These are phyloP conservation scores for Zalerion maritima DNA, from an alignment of 495 filamentous ascomycete genomes.

Conservation along the genomic window DNA sequence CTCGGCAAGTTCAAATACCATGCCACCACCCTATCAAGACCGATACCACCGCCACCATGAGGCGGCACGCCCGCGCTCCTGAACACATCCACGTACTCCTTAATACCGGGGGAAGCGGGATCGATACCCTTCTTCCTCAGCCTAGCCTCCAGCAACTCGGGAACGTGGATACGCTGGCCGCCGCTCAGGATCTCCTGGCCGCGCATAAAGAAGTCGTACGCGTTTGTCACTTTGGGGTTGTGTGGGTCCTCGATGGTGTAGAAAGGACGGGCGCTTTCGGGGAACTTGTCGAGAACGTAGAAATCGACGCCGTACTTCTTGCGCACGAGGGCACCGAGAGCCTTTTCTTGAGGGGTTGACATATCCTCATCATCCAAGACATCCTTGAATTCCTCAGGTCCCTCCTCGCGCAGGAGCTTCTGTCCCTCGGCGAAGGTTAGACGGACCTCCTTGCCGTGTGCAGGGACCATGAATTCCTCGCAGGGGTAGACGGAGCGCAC, in stretches of 20 bases:
- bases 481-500: constrained; percentile 48
- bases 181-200: constrained; percentile 82
- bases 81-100: constrained; percentile 76
- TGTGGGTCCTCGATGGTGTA: constrained; percentile 70
- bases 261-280: constrained; percentile 70
- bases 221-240: constrained; percentile 57
- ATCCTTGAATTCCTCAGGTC: constrained; percentile 51
- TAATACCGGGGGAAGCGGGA: constrained; percentile 56
- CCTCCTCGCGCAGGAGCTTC: constrained; percentile 63
- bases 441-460: constrained; percentile 61
- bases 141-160: constrained; percentile 49
- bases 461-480: constrained; percentile 38
- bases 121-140: constrained; percentile 63
- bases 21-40: constrained; percentile 77
- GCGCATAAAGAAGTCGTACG: constrained; percentile 87
- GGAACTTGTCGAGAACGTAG: constrained; percentile 86
- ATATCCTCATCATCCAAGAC: constrained; percentile 68
- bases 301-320: constrained; percentile 82
- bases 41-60: constrained; percentile 78
- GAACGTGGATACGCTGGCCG: constrained; percentile 71
- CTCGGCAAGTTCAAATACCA: constrained; percentile 76
- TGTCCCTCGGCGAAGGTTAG: constrained; percentile 80
- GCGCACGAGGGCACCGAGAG: constrained; percentile 69
- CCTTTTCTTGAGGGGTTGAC: constrained; percentile 74
- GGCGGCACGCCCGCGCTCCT: constrained; percentile 57